phyloP scores from a whole-genome alignment of 1,139 yeast species.

The Arxiozyma telluris region DNA sequence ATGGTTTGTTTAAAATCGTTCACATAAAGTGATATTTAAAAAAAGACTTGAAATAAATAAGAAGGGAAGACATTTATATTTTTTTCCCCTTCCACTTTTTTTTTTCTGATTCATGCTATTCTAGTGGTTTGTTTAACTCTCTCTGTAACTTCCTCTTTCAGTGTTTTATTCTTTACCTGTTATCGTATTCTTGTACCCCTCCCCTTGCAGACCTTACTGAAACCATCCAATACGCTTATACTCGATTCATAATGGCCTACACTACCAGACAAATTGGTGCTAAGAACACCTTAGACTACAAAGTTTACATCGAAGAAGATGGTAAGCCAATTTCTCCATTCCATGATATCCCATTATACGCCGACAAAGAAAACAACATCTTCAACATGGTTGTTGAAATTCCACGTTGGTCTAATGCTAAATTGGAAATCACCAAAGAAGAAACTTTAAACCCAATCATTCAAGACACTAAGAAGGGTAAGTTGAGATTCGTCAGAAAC shows the following conservation, averaged over 20 bases:
- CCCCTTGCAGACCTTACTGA: too few species aligned
- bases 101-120: too few species aligned
- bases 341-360: constrained; percentile 67
- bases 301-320: constrained; percentile 62
- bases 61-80: too few species aligned
- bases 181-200: too few species aligned
- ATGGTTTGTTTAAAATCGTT: too few species aligned
- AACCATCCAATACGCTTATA: not conserved
- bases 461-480: constrained; percentile 80
- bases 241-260: constrained; percentile 47
- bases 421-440: constrained; percentile 70
- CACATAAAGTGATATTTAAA: too few species aligned
- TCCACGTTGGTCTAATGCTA: constrained; percentile 88
- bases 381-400: constrained; percentile 85
- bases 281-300: constrained; percentile 84
- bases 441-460: constrained; percentile 66
- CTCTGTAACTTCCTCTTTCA: too few species aligned
- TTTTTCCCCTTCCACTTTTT: too few species aligned
- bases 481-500: constrained; percentile 75
- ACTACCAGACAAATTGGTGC: constrained; percentile 84
- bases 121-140: too few species aligned
- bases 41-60: too few species aligned
- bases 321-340: constrained; percentile 66
- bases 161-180: too few species aligned
- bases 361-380: constrained; percentile 54